Evolutionary conservation across 2,329 filamentous ascomycete genomes (phyloP).

Genomic region (Arthroderma sp.): DNA sequence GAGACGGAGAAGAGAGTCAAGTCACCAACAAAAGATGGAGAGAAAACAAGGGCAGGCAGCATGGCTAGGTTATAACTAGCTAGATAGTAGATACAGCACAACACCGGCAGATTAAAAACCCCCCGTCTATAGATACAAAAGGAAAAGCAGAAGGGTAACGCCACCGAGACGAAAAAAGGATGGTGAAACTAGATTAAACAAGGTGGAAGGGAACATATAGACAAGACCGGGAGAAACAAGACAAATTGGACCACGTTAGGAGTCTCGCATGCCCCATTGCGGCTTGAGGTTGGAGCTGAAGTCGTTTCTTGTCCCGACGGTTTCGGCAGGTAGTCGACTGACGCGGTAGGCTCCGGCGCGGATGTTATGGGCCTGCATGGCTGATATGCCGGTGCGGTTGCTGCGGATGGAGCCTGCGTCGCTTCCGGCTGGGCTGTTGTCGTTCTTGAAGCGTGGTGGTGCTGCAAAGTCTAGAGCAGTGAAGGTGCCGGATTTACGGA

Average conservation of each 20-base stretch:
- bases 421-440: conserved; percentile 29
- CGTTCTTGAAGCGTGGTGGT: conserved; percentile 36
- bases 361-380: conserved; percentile 56
- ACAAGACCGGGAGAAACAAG: no score
- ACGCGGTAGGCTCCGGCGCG: conserved; percentile 76
- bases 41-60: no score
- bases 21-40: neutral
- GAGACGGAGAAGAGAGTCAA: neutral
- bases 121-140: neutral
- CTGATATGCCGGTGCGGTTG: conserved; percentile 66
- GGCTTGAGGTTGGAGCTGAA: conserved; percentile 48
- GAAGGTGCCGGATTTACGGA: conserved; percentile 39
- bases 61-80: no score
- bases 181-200: neutral
- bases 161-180: neutral
- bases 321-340: conserved; percentile 68
- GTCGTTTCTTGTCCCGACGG: conserved; percentile 64
- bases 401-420: conserved; percentile 46
- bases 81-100: neutral
- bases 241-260: neutral
- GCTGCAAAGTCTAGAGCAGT: conserved; percentile 40
- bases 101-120: neutral
- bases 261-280: conserved; percentile 40
- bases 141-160: neutral
- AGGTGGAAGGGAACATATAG: no score